Base-by-base conservation (phyloP, 805 yeast species). In the Lachancea dasiensis region DNA sequence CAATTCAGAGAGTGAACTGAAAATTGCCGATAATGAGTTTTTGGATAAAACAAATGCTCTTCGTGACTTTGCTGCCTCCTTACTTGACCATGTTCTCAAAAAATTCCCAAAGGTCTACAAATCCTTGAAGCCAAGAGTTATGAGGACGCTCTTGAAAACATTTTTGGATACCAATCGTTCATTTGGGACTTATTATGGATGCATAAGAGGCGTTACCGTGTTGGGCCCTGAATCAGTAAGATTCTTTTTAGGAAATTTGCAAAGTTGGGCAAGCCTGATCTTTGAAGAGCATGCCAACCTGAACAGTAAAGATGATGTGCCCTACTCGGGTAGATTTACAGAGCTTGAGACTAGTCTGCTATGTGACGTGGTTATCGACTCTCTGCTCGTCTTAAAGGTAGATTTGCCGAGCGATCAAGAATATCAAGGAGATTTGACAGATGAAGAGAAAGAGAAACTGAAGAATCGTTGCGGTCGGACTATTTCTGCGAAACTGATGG, bases 91-190 rank as follows among this genome's bases (percentile, higher is more conserved):
- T 49, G 81, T 92, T n/a, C 75, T 87, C 44, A 68, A 72, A 36
- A 75, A 79, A 21, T 92, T 82, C 60, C 94, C 95, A 23, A 79
- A 84, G 34, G 77, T 90, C 1, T 89, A 90, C 58, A 79, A 90
- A 16, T 83, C 97, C 1, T 69, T 92, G 49, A 85, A 86, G 52
- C 96, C 97, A 21, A 75, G 97, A 48, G 90, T 92, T 3, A 87
- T 97, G 5, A 73, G 98, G 58, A 94, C 98, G 1, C 67, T 94
- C 39, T 68, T 94, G 43, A 79, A 95, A 52, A 97, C 97, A 0
- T 83, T 94, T 48, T 68, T 92, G 59, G 95, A 89, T 51, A 72
- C 87, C 6, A 75, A 81, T 25, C 79, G 83, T 49, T 87, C 95
- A 0, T 69, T 81, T 11, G 95, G 95, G 2, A 86, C 97, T 0